Evolutionary conservation across 495 filamentous ascomycete genomes (phyloP), one percentile per base, ranked within the genome.

Genomic region (Hypoxylon trugodes): DNA sequence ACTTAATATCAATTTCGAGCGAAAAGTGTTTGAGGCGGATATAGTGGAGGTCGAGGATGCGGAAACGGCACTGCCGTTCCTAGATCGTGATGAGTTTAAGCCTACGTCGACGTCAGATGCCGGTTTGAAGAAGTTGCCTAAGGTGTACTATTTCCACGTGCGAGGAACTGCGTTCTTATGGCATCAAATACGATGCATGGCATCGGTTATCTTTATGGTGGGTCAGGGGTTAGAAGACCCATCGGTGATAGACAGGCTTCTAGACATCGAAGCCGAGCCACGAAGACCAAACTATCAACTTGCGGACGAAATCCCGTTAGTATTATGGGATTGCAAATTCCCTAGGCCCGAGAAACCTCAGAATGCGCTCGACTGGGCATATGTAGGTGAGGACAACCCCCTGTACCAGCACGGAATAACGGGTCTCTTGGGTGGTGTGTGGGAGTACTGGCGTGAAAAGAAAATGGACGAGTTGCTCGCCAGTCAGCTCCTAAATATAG

Each of bases 131-230:
- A 59, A 55, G 26, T 21, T 57, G 80, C 79, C 91, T 10, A 89
- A 90, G 67, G 80, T 97, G 2, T 98, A 96, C 77, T 87, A 89
- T 48, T 93, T 98, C 71, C 86, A 86, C 18, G 82, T 98, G 28
- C 84, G 92, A 42, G 95, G 95, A 12, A 90, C 90, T n/a, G 96
- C 92, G 6, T 98, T 98, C 74, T 78, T 98, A 40, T 98, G 94
- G 94, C 96, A 98, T 73, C 95, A 98, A 75, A 96, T 98, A 60
- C 86, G 95, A 12, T 89, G 91, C 77, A 94, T 98, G 87, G 86
- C 93, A 10, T 82, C 87, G 15, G 81, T 98, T 12, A 77, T 98
- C 24, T 98, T 98, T 76, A 74, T 92, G 6, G 83, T 98, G n/a
- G 95, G 91, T 8, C 96, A 98, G 76, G 89, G 92, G 0, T 82